Percentiles rank a stretch among this genome's conserved stretches.
Evolutionary conservation across 306 rosid species (phyloP).

Genomic region (Begonia loranthoides): DNA sequence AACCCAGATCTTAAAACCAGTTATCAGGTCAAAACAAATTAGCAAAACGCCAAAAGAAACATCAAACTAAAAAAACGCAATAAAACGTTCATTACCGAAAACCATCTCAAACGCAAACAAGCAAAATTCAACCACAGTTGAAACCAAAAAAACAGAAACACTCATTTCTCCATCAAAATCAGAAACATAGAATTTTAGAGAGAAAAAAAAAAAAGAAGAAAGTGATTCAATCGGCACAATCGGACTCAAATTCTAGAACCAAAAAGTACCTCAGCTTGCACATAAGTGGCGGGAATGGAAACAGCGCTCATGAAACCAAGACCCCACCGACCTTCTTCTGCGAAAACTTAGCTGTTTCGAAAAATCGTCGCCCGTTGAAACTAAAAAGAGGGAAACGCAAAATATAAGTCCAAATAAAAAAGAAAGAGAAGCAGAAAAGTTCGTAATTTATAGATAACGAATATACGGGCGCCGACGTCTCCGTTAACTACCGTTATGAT

Average conservation of each 20-base stretch:
- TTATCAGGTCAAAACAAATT: conserved; percentile 32
- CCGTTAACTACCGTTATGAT: conserved; percentile 58
- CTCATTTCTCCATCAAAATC: neutral
- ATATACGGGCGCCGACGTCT: conserved; percentile 67
- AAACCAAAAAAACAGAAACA: neutral
- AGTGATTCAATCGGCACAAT: neutral
- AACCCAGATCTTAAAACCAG: conserved; percentile 55
- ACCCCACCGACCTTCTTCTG: conserved; percentile 14
- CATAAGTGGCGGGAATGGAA: conserved; percentile 72
- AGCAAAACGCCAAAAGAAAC: conserved; percentile 7
- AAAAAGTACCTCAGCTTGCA: conserved; percentile 37
- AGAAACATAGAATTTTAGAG: conserved; percentile 1
- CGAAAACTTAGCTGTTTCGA: conserved; percentile 45
- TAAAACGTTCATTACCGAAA: conserved; percentile 1
- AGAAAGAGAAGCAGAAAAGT: neutral
- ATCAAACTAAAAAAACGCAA: neutral
- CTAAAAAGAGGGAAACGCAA: conserved; percentile 20
- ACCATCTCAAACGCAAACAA: neutral
- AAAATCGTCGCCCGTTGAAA: conserved; percentile 99
- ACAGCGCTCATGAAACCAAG: conserved; percentile 44
- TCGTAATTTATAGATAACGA: conserved; percentile 30
- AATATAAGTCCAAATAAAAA: neutral
- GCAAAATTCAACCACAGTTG: neutral
- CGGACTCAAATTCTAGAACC: conserved; percentile 10
- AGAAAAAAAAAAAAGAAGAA: conserved; percentile 15